A percentile compares a stretch with the other conserved stretches of the same genome.
These are phyloP conservation scores for Pythium rhizo-oryzae DNA, from an alignment of 352 stramenopile species.

Conservation along the genomic window DNA sequence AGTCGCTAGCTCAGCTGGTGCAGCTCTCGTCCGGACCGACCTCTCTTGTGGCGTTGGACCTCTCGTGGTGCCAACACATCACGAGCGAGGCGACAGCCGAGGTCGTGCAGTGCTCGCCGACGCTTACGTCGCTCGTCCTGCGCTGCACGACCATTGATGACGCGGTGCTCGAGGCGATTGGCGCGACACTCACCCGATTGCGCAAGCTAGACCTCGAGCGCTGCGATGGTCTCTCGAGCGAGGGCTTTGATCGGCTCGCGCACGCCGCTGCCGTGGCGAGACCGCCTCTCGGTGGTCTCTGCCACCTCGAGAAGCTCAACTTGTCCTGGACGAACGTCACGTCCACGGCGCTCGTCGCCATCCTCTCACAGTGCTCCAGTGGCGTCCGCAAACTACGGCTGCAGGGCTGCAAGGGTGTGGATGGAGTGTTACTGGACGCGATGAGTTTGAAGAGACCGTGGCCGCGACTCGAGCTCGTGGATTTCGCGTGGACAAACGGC, in stretches of 20 bases:
- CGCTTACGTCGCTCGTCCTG: slow-evolving; percentile 22
- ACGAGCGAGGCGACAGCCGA: slow-evolving; percentile 9
- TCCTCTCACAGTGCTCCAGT: slow-evolving; percentile 13
- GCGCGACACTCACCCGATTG: slow-evolving; percentile 8
- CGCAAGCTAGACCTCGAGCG: slow-evolving; percentile 31
- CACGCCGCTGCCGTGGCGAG: neutral
- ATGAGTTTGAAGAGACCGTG: slow-evolving; percentile 10
- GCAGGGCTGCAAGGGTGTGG: slow-evolving; percentile 27
- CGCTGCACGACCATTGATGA: slow-evolving; percentile 27
- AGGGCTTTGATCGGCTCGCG: slow-evolving; percentile 20
- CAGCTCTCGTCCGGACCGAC: neutral
- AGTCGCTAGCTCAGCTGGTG: slow-evolving; percentile 10
- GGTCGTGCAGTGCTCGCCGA: slow-evolving; percentile 14
- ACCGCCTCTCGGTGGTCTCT: neutral
- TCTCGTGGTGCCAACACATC: slow-evolving; percentile 33
- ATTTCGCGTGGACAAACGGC: slow-evolving; percentile 32
- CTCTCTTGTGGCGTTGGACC: slow-evolving; percentile 5
- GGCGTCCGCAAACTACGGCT: slow-evolving; percentile 24
- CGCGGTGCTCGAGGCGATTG: slow-evolving; percentile 1
- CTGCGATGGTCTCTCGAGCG: slow-evolving; percentile 19
- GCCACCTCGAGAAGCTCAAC: slow-evolving; percentile 27
- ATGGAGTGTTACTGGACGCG: slow-evolving; percentile 14
- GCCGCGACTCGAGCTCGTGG: slow-evolving; percentile 24
- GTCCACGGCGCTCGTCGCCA: neutral
- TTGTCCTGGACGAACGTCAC: slow-evolving; percentile 30